Percentiles rank a stretch among this genome's conserved stretches.
phyloP scores from a whole-genome alignment of 768 basidiomycete species.

The Russula vinacea region DNA sequence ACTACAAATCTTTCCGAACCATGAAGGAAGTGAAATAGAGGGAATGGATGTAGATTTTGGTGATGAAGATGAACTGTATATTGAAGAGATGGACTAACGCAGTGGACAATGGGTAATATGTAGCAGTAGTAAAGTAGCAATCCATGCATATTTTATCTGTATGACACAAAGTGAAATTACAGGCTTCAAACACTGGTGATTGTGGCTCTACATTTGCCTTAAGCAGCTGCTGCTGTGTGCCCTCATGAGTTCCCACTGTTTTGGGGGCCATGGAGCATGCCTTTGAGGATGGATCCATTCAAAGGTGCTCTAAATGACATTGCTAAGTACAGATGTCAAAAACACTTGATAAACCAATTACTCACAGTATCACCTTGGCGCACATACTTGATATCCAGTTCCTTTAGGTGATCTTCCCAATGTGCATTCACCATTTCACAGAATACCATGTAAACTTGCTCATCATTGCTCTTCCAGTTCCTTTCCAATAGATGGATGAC shows the following conservation, averaged over 20 bases:
- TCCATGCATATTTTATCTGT: too few relatives aligned
- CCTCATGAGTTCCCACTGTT: constrained; percentile 8
- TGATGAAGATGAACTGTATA: constrained; percentile 55
- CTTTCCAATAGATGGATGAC: not conserved
- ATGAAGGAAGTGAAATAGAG: constrained; percentile 53
- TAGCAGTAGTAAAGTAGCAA: not conserved
- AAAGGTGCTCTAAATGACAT: constrained; percentile 8
- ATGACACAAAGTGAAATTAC: too few relatives aligned
- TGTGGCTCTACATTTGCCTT: not conserved
- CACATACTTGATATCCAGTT: constrained; percentile 28
- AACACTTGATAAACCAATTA: not conserved
- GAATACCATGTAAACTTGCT: constrained; percentile 21
- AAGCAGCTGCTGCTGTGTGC: not conserved
- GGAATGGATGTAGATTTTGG: constrained; percentile 61
- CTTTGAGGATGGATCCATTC: constrained; percentile 22
- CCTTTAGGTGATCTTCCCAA: constrained; percentile 29
- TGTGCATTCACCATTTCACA: constrained; percentile 34
- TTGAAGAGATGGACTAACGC: constrained; percentile 64
- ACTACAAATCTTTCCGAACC: constrained; percentile 77
- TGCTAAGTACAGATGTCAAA: not conserved
- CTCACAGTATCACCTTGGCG: constrained; percentile 6
- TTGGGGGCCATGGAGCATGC: constrained; percentile 2
- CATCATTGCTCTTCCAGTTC: constrained; percentile 17
- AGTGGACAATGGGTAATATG: not conserved
- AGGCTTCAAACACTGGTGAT: too few relatives aligned